Percentiles rank a stretch among this genome's conserved stretches.
phyloP scores from a whole-genome alignment of 228 moss, liverwort and hornwort species.

The Sphagnum magellanicum region DNA sequence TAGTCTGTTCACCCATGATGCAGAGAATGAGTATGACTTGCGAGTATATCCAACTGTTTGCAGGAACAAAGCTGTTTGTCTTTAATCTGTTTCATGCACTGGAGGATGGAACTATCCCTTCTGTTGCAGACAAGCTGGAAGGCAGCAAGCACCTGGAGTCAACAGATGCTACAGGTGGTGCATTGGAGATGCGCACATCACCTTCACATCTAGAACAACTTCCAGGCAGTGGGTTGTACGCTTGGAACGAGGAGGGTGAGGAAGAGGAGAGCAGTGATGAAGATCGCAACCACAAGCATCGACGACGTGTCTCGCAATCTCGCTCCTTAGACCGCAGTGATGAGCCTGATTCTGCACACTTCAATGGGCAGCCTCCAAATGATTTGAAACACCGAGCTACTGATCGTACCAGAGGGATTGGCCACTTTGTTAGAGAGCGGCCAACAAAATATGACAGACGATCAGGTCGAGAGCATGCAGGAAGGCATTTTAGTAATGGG shows the following conservation, averaged over 20 bases:
- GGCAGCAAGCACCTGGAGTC: constrained; percentile 58
- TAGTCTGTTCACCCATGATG: too few species aligned
- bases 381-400: constrained; percentile 54
- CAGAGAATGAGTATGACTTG: too few species aligned
- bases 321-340: constrained; percentile 78
- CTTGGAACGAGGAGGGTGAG: constrained; percentile 58
- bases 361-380: constrained; percentile 51
- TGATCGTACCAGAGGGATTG: constrained; percentile 55
- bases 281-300: constrained; percentile 97
- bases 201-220: constrained; percentile 72
- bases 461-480: constrained; percentile 64
- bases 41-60: background rate
- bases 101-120: constrained; percentile 87
- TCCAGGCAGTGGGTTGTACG: constrained; percentile 53
- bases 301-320: constrained; percentile 83
- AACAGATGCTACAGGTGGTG: constrained; percentile 38
- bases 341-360: constrained; percentile 45
- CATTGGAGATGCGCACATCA: constrained; percentile 58
- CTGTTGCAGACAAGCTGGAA: constrained; percentile 84
- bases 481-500: constrained; percentile 59
- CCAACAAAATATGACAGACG: constrained; percentile 75
- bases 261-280: constrained; percentile 97
- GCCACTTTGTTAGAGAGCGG: constrained; percentile 64
- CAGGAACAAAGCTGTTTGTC: constrained; percentile 89
- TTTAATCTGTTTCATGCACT: constrained; percentile 86